Evolutionary conservation across 2,329 filamentous ascomycete genomes (phyloP).

Genomic region (Graphilbum sp.): DNA sequence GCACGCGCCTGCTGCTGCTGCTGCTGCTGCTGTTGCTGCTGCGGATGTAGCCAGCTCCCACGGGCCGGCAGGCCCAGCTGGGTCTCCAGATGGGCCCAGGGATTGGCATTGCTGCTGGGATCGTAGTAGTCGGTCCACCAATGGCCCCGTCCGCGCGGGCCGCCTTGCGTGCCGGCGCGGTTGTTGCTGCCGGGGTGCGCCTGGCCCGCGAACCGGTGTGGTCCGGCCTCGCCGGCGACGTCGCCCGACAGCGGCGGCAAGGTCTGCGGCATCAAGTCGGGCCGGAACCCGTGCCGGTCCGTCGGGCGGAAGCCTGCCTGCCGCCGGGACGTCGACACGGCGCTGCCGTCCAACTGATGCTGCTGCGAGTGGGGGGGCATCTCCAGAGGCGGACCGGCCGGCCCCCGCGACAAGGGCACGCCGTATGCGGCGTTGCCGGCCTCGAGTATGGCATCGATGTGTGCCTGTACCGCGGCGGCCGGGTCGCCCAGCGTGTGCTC

Average conservation of each 20-base stretch:
- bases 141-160: constrained; percentile 9
- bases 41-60: constrained; percentile 26
- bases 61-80: constrained; percentile 23
- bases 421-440: constrained; percentile 6
- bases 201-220: too few relatives aligned
- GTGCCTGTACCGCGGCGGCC: constrained; percentile 9
- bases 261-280: neutral
- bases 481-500: constrained; percentile 2
- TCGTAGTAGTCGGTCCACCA: constrained; percentile 59
- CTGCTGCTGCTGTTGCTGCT: neutral
- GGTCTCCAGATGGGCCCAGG: constrained; percentile 46
- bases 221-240: too few relatives aligned
- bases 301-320: neutral
- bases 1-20: neutral
- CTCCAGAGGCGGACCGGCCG: too few relatives aligned
- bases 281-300: constrained; percentile 4
- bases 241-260: too few relatives aligned
- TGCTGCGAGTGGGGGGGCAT: neutral
- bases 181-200: neutral
- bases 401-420: neutral
- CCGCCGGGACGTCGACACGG: constrained; percentile 2
- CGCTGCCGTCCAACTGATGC: constrained; percentile 9
- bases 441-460: constrained; percentile 14
- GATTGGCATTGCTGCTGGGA: constrained; percentile 52
- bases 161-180: constrained; percentile 11